These are phyloP conservation scores for Zymoseptoria passerinii DNA, from an alignment of 2,329 filamentous ascomycete species.

Conservation along the genomic window DNA sequence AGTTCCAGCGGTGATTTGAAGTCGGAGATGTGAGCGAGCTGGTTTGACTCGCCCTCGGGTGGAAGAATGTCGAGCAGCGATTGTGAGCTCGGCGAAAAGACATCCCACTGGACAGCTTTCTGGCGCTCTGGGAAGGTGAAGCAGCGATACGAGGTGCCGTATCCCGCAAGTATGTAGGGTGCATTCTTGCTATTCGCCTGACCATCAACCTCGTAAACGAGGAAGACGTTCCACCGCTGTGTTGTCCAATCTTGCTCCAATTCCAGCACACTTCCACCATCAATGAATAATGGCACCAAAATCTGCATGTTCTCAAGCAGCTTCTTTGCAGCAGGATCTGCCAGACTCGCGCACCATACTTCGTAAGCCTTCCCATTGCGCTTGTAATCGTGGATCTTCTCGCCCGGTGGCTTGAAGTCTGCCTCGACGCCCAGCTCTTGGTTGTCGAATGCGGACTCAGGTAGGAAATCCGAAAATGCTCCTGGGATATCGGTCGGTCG, in stretches of 20 bases:
- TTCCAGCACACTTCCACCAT: constrained; percentile 74
- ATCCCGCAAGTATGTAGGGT: constrained; percentile 78
- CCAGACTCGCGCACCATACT: constrained; percentile 72
- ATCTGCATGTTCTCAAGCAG: constrained; percentile 77
- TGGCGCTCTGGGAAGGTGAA: constrained; percentile 37
- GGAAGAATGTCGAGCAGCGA: constrained; percentile 22
- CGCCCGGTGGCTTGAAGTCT: constrained; percentile 65
- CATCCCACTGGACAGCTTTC: constrained; percentile 14
- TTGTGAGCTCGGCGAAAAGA: constrained; percentile 17
- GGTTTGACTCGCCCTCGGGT: constrained; percentile 11
- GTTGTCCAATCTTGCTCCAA: constrained; percentile 63
- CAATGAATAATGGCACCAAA: constrained; percentile 78
- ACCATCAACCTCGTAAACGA: constrained; percentile 44
- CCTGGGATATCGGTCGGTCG: constrained; percentile 61
- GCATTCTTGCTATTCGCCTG: constrained; percentile 35
- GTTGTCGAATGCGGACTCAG: constrained; percentile 47
- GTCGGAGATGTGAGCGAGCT: constrained; percentile 15
- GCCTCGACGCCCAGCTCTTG: constrained; percentile 28
- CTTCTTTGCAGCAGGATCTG: constrained; percentile 59
- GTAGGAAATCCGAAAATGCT: constrained; percentile 58
- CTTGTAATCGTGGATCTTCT: constrained; percentile 57
- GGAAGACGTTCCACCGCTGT: constrained; percentile 85
- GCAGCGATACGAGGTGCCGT: constrained; percentile 83
- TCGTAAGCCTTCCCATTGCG: constrained; percentile 61
- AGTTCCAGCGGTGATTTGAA: constrained; percentile 49